Base-by-base conservation (phyloP, 2,329 filamentous ascomycete species). In the Thielaviopsis ethacetica region DNA sequence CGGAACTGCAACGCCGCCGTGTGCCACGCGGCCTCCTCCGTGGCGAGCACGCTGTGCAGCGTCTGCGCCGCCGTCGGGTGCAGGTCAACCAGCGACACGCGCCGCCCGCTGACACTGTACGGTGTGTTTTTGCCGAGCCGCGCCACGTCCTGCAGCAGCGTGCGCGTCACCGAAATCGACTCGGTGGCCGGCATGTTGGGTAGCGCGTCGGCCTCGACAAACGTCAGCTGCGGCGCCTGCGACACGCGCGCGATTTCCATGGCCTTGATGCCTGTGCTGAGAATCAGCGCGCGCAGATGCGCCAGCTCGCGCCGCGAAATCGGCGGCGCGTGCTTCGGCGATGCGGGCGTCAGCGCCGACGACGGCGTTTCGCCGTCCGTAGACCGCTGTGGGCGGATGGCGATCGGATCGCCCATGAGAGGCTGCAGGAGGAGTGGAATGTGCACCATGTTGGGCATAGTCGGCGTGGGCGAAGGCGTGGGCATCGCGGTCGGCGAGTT, bases 221-320 rank as follows among this genome's bases (percentile, higher is more conserved):
- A 70, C 0, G 75, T 68, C 19, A 70, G 67, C 54, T 70, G 71
- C 10, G 69, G 67, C 41, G 76, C 74, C 52, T 83, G 71, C 3
- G 85, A 83, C 53, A 85, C 80, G 3, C 83, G 79, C 27, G 77
- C 76, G 58, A 96, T 87, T 66, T 93, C 88, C 66, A 83, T 83
- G 0, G 91, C 91, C 71, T 94, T 95, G 66, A 96, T 84, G n/a
- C 90, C 91, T 0, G 89, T 88, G 63, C 84, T 86, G 22, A 95
- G 75, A 49, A 95, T 80, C 9, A 94, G 75, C 0, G 88, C 81
- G 60, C 83, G 80, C 2, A 91, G 77, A n/a, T 89, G 83, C 17
- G 86, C 86, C 57, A 95, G 79, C 65, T 96, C 91, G n/a, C 81
- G 80, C 65, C 79, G 82, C 10, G 77, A 83, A 30, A 86, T 69